Conservation (phyloP, 352 stramenopile species). For the Globisporangium parvum region DNA sequence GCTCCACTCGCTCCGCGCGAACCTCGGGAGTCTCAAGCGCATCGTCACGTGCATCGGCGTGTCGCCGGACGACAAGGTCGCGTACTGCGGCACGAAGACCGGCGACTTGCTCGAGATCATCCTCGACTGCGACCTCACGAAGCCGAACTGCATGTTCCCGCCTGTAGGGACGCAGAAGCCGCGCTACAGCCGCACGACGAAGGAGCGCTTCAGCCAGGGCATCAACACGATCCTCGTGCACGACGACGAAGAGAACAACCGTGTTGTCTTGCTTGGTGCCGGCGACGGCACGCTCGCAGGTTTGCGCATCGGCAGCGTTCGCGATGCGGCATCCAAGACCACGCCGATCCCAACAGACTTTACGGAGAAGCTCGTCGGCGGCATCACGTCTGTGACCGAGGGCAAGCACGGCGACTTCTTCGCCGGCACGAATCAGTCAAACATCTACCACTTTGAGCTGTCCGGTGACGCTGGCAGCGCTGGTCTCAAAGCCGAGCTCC, state of each 20-base stretch:
- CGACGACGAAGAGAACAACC: conserved; percentile 85
- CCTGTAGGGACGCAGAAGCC: conserved; percentile 75
- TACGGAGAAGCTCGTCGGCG: conserved; percentile 86
- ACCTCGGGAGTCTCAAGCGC: conserved; percentile 91
- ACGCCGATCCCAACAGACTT: conserved; percentile 57
- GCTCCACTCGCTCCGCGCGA: conserved; percentile 91
- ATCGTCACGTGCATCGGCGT: conserved; percentile 93
- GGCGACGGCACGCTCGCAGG: conserved; percentile 90
- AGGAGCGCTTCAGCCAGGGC: conserved; percentile 91
- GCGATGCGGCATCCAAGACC: conserved; percentile 53
- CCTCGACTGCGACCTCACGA: conserved; percentile 92
- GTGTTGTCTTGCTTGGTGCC: conserved; percentile 85
- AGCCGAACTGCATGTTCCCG: conserved; percentile 74
- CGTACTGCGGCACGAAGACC: conserved; percentile 93
- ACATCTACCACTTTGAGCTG: conserved; percentile 90
- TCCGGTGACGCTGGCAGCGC: conserved; percentile 11
- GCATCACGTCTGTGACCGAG: conserved; percentile 88
- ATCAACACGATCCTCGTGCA: conserved; percentile 85
- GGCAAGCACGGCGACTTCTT: conserved; percentile 85
- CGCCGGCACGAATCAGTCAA: conserved; percentile 91
- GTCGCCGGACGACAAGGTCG: conserved; percentile 89
- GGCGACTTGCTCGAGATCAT: conserved; percentile 95
- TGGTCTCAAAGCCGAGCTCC: conserved; percentile 49
- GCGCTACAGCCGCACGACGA: conserved; percentile 87
- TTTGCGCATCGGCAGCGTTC: conserved; percentile 67